These are phyloP conservation scores for Cyclostephanos invisitatus DNA, from an alignment of 108 stramenopile species.

Conservation along the genomic window DNA sequence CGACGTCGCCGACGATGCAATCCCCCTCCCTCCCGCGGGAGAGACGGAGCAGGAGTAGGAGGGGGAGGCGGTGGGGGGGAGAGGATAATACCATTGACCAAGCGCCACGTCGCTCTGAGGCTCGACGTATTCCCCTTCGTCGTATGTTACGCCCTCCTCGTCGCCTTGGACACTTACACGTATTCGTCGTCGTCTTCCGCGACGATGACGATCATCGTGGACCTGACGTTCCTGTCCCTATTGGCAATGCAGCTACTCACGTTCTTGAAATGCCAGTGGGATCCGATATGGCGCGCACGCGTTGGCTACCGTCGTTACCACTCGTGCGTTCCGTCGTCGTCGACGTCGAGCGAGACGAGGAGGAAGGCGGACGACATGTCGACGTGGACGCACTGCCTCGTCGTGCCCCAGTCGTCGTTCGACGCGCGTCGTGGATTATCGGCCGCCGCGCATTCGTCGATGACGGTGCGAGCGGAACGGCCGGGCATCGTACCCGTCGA, in stretches of 20 bases:
- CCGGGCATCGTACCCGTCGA: slow-evolving; percentile 19
- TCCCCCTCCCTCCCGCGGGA: too few relatives aligned
- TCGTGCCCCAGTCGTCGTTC: slow-evolving; percentile 31
- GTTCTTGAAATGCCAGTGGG: slow-evolving; percentile 54
- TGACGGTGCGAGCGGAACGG: slow-evolving; percentile 10
- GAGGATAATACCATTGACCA: not conserved
- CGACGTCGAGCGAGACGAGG: not conserved
- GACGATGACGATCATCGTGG: not conserved
- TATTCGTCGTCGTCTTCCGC: not conserved
- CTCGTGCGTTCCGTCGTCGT: not conserved
- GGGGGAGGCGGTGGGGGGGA: not conserved
- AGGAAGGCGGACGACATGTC: slow-evolving; percentile 23
- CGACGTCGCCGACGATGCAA: too few relatives aligned
- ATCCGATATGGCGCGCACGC: slow-evolving; percentile 45
- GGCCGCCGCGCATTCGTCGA: slow-evolving; percentile 15
- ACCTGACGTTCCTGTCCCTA: not conserved
- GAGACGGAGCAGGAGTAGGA: not conserved
- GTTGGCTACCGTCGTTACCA: slow-evolving; percentile 24
- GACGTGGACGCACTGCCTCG: slow-evolving; percentile 49
- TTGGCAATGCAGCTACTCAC: not conserved
- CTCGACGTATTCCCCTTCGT: not conserved
- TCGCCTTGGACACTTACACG: not conserved
- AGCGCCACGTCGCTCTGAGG: not conserved
- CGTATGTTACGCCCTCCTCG: not conserved
- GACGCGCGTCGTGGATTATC: not conserved